Conservation (phyloP, 106 monocot genomes). For the Platanthera zijinensis region DNA sequence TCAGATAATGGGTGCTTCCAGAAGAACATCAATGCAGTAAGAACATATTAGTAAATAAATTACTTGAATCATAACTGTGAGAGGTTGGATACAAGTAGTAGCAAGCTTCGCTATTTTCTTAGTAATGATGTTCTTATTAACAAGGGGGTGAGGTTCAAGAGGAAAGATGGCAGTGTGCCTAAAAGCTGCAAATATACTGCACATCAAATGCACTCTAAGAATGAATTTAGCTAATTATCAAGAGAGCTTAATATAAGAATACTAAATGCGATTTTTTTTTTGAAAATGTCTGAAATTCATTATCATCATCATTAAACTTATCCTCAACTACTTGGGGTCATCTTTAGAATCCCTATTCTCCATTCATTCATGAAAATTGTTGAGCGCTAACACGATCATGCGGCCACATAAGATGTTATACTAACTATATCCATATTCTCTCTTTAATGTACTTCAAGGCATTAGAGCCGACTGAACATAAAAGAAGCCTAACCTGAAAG, state of each 20-base stretch:
- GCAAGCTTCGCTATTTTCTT: conserved; percentile 29
- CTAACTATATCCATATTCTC: not conserved
- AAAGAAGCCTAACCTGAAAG: no score
- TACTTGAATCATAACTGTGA: conserved; percentile 95
- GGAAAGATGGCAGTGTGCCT: conserved; percentile 81
- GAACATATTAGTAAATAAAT: not conserved
- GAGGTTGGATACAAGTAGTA: conserved; percentile 58
- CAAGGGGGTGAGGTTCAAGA: conserved; percentile 80
- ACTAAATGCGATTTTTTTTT: not conserved
- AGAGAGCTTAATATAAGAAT: not conserved
- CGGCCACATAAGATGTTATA: not conserved
- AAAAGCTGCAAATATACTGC: conserved; percentile 36
- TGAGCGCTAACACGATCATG: no score
- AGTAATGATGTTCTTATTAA: conserved; percentile 37
- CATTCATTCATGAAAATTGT: not conserved
- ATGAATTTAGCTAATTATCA: no score
- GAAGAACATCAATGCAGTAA: not conserved
- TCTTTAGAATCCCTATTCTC: not conserved
- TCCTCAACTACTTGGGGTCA: not conserved
- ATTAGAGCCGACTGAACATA: no score
- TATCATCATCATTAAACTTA: not conserved
- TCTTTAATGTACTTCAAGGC: no score
- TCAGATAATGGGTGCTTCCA: not conserved
- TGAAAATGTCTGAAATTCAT: not conserved
- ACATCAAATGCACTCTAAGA: not conserved